Base-by-base conservation (phyloP, 2,329 filamentous ascomycete species). In the Ophiosphaerella herpotricha region DNA sequence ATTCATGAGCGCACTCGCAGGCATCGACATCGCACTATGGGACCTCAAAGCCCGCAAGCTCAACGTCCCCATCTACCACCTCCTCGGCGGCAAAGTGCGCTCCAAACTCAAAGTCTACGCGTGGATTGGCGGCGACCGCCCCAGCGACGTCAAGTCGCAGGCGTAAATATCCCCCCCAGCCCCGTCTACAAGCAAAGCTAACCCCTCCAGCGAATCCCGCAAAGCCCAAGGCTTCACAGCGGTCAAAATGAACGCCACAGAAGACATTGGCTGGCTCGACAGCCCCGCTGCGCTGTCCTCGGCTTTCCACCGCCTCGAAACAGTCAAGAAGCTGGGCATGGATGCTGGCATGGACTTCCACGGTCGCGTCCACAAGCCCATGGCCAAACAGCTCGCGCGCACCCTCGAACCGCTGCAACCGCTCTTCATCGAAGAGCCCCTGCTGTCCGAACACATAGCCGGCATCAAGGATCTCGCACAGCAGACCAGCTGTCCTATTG, bases 161-260 rank as follows among this genome's bases (percentile, higher is more conserved):
- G 87, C 85, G 78, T 85, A 70, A 59, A 79, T 64, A 5, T 38
- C 6, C n/a, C 21, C 11, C n/a, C n/a, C 21, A 7, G 26, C 26
- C 11, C 26, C 26, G 6, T 29, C 7, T 12, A 46, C 8, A 13
- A 12, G 16, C 13, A 7, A 11, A 21, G 7, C 31, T 48, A 21
- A 38, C 12, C 21, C 24, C 12, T 40, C 3, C 53, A 85, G 82
- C 3, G 79, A 82, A 61, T 78, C 77, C 5, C 78, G 84, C 4
- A 79, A 81, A 60, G 75, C 76, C 9, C 85, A 88, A 68, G 86
- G 86, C 0, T 85, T 89, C 64, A 84, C 76, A 2, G 79, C 82
- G 4, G 81, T 91, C 46, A 91, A 91, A 67, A 91, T 92, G 88
- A 91, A 91, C 66, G 89, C 82, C 5, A 91, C 88, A 0, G 86